Evolutionary conservation across 2,329 filamentous ascomycete species (phyloP), one percentile per base, ranked within the genome.

Genomic region (Purpureocillium takamizusanense): DNA sequence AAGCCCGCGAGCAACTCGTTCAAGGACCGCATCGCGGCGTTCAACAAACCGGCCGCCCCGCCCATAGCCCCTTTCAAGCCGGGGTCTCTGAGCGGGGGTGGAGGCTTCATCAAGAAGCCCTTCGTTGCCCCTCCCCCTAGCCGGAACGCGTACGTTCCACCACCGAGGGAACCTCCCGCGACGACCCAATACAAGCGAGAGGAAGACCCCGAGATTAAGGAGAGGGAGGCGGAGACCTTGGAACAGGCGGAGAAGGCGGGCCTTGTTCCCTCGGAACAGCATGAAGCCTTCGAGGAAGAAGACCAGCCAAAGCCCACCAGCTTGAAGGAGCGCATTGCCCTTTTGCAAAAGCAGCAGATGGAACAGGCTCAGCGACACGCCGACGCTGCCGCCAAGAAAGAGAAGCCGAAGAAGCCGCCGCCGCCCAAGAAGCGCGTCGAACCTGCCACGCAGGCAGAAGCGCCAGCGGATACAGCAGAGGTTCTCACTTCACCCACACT

Each of bases 91-190:
- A 62, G 71, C 41, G 66, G 72, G 14, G 45, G 76, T 42, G 72
- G 73, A 45, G 72, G 72, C 38, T 97, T 97, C 55, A 81, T 98
- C 62, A 95, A 90, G 72, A 97, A 97, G 63, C 88, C 90, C 0
- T 98, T 95, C 53, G 89, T 98, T 40, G 86, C 92, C 4, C 88
- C 92, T 37, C 92, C 92, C 14, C 92, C 92, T 1, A 95, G 88
- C 60, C 83, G 87, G 49, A 83, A 95, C 65, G 84, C 90, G 17
- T 98, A 86, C 53, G 74, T 98, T 9, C 86, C 92, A 17, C 81
- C 85, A 4, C 71, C 74, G 23, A 77, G 81, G 16, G 83, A 92
- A 45, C 64, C 74, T 13, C 80, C 83, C 1, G 74, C 81, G 5
- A 72, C 81, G 35, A 94, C 83, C 63, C 60, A 88, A 16, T 95